phyloP scores from a whole-genome alignment of 73 alveolate genomes.

The Loxodes magnus region DNA sequence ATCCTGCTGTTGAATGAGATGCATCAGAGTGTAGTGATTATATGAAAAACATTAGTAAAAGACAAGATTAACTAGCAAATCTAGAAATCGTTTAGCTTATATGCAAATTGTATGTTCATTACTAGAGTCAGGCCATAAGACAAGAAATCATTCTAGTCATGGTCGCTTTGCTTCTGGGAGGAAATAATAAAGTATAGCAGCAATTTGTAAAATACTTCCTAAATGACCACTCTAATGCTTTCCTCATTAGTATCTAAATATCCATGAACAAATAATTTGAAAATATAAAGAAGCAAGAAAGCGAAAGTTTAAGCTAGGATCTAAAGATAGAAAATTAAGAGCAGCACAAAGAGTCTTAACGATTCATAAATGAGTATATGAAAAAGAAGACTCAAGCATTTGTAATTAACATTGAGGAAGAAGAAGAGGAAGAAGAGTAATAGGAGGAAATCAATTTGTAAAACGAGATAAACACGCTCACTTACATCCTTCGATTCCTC shows the following conservation, averaged over 20 bases:
- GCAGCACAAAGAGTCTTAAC: too few relatives aligned
- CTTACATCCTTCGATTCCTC: slow-evolving; percentile 60
- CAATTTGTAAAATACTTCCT: slow-evolving; percentile 23
- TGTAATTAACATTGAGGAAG: too few relatives aligned
- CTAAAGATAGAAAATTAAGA: too few relatives aligned
- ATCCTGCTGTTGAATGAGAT: slow-evolving; percentile 42
- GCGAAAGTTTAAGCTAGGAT: too few relatives aligned
- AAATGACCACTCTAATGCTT: slow-evolving; percentile 17
- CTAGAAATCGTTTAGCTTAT: too few relatives aligned
- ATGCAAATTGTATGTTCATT: too few relatives aligned
- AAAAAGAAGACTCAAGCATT: too few relatives aligned
- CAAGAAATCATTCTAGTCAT: slow-evolving; percentile 21
- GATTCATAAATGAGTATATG: too few relatives aligned
- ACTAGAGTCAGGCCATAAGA: too few relatives aligned
- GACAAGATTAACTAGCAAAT: slow-evolving; percentile 26
- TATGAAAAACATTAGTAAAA: slow-evolving; percentile 3
- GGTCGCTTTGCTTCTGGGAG: slow-evolving; percentile 36
- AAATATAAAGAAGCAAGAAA: slow-evolving; percentile 10
- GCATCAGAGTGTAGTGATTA: slow-evolving; percentile 29
- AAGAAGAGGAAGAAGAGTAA: too few relatives aligned
- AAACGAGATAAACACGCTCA: too few relatives aligned
- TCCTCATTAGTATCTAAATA: slow-evolving; percentile 15
- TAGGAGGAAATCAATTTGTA: too few relatives aligned
- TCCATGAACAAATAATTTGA: slow-evolving; percentile 22
- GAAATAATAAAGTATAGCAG: slow-evolving; percentile 24